Conservation (phyloP, 2,329 filamentous ascomycete genomes). For the Talaromyces funiculosus region DNA sequence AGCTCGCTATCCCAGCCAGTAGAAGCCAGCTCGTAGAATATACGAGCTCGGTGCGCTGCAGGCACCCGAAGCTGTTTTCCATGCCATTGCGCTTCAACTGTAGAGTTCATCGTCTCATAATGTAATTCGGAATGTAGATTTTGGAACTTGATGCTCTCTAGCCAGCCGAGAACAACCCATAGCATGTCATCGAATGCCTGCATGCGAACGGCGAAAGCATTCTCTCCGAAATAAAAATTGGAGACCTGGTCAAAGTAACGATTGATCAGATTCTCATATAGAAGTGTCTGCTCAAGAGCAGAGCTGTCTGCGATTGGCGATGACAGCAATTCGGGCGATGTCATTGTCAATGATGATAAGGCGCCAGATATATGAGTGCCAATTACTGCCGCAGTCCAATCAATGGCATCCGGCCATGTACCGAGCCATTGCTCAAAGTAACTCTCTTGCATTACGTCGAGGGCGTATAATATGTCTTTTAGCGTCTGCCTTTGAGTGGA, state of each 20-base stretch:
- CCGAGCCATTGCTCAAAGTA: slow-evolving; percentile 75
- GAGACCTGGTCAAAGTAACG: slow-evolving; percentile 72
- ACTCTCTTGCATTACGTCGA: slow-evolving; percentile 68
- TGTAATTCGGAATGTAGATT: slow-evolving; percentile 61
- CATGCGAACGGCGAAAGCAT: slow-evolving; percentile 66
- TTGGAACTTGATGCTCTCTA: slow-evolving; percentile 75
- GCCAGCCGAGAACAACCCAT: slow-evolving; percentile 90
- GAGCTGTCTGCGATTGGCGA: background rate
- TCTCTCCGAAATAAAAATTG: slow-evolving; percentile 81
- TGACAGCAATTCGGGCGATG: slow-evolving; percentile 40
- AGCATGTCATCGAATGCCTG: slow-evolving; percentile 91
- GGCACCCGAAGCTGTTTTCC: slow-evolving; percentile 67
- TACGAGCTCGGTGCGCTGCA: slow-evolving; percentile 74
- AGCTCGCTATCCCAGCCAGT: slow-evolving; percentile 75
- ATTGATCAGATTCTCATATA: slow-evolving; percentile 73
- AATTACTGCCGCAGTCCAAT: slow-evolving; percentile 87
- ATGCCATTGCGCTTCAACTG: slow-evolving; percentile 54
- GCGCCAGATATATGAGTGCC: slow-evolving; percentile 72
- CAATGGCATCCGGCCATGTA: slow-evolving; percentile 79
- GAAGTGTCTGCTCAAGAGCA: slow-evolving; percentile 25
- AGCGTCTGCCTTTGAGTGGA: slow-evolving; percentile 20
- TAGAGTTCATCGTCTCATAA: slow-evolving; percentile 37
- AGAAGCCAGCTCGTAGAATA: slow-evolving; percentile 79
- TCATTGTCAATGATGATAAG: slow-evolving; percentile 61
- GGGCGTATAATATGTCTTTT: slow-evolving; percentile 52